Percentiles rank a stretch among this genome's conserved stretches.
phyloP scores from a whole-genome alignment of 2,329 filamentous ascomycete genomes.

The Apiospora hydei region DNA sequence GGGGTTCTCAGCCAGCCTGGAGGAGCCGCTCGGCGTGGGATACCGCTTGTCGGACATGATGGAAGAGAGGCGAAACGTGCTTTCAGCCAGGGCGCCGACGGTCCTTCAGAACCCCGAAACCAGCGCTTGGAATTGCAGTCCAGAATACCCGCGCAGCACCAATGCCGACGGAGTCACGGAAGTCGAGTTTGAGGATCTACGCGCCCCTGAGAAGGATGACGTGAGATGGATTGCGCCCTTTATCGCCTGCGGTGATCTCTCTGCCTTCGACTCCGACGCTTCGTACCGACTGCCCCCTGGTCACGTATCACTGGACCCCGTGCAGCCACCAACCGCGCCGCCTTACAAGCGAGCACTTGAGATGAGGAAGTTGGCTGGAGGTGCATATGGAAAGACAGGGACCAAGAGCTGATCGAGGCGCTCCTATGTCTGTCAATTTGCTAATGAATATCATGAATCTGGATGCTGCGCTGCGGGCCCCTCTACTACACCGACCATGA shows the following conservation, averaged over 20 bases:
- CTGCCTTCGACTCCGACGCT: slow-evolving; percentile 93
- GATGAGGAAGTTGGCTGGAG: slow-evolving; percentile 76
- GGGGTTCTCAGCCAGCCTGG: slow-evolving; percentile 78
- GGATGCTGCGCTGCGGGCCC: slow-evolving; percentile 34
- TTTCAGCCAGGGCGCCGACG: slow-evolving; percentile 50
- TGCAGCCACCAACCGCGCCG: slow-evolving; percentile 94
- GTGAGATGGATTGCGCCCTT: slow-evolving; percentile 91
- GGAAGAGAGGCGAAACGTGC: slow-evolving; percentile 47
- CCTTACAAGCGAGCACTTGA: slow-evolving; percentile 94
- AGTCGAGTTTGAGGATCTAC: slow-evolving; percentile 57
- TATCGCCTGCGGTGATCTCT: slow-evolving; percentile 95
- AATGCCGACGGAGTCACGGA: slow-evolving; percentile 51
- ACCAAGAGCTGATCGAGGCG: slow-evolving; percentile 37
- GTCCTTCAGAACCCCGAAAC: slow-evolving; percentile 54
- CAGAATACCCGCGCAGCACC: slow-evolving; percentile 29
- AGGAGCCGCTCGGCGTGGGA: slow-evolving; percentile 75
- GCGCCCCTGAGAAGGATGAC: slow-evolving; percentile 48
- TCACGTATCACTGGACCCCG: slow-evolving; percentile 85
- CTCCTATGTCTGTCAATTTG: not conserved
- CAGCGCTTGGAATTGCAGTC: slow-evolving; percentile 51
- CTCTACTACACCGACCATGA: slow-evolving; percentile 39
- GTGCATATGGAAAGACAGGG: slow-evolving; percentile 77
- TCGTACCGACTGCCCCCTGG: slow-evolving; percentile 90
- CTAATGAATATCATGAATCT: slow-evolving; percentile 1
- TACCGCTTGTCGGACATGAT: slow-evolving; percentile 60